Evolutionary conservation across 2,329 filamentous ascomycete genomes (phyloP).

Genomic region (Apiospora aurea): DNA sequence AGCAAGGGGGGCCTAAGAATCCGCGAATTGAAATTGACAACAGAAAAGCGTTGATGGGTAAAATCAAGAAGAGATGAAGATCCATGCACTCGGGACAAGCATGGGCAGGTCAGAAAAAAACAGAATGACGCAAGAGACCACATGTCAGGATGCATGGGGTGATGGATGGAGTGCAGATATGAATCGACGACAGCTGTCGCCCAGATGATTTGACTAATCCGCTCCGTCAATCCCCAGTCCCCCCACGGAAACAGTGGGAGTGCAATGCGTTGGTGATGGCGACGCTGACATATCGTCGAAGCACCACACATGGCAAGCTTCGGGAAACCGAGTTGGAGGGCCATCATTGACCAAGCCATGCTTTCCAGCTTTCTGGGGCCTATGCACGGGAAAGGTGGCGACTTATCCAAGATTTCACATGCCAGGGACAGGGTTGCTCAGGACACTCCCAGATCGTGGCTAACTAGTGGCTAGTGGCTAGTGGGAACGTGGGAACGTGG

Average conservation of each 20-base stretch:
- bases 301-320: not conserved
- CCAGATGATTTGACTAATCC: slow-evolving; percentile 1
- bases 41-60: not conserved
- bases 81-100: not conserved
- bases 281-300: not conserved
- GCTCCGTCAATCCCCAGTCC: not conserved
- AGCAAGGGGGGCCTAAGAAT: slow-evolving; percentile 2
- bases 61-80: not conserved
- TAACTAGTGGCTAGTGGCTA: not conserved
- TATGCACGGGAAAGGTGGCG: not conserved
- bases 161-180: not conserved
- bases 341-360: not conserved
- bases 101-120: not conserved
- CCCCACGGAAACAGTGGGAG: not conserved
- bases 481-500: slow-evolving; percentile 14
- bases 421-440: not conserved
- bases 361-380: not conserved
- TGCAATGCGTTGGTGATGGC: not conserved
- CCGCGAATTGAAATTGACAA: not conserved
- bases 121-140: slow-evolving; percentile 13
- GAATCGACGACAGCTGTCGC: not conserved
- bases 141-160: slow-evolving; percentile 16
- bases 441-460: slow-evolving; percentile 10
- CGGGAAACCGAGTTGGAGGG: not conserved
- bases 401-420: slow-evolving; percentile 13